These are phyloP conservation scores for Peniophora sp. DNA, from an alignment of 1,284 basidiomycete species.

Conservation along the genomic window DNA sequence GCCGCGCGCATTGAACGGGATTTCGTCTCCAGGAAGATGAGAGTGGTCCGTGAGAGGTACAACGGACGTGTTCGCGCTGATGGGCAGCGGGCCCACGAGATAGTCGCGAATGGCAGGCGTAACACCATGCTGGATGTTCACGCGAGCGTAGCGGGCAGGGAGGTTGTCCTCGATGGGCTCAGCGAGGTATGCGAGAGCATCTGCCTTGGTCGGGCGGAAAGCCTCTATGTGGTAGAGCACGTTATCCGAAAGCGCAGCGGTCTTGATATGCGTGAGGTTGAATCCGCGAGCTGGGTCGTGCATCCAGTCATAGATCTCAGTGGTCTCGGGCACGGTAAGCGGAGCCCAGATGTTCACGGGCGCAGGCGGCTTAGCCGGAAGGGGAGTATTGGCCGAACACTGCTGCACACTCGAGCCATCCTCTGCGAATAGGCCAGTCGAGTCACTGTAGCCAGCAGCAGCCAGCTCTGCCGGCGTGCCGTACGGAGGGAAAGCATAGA, in stretches of 20 bases:
- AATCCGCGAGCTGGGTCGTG: conserved; percentile 30
- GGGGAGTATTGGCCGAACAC: conserved; percentile 26
- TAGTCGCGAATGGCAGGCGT: conserved; percentile 37
- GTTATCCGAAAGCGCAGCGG: conserved; percentile 34
- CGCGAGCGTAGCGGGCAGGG: conserved; percentile 33
- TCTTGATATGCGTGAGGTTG: conserved; percentile 35
- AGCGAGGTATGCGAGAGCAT: conserved; percentile 40
- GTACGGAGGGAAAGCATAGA: conserved; percentile 11
- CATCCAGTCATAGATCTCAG: conserved; percentile 39
- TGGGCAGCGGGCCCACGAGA: conserved; percentile 49
- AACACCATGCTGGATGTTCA: conserved; percentile 46
- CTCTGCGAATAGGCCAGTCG: not conserved
- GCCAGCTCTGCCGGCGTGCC: conserved; percentile 4
- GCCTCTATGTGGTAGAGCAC: conserved; percentile 40
- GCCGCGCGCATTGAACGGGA: conserved; percentile 44
- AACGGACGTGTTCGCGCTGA: conserved; percentile 27
- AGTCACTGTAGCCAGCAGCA: not conserved
- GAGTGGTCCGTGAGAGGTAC: conserved; percentile 40
- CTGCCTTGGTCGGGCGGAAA: conserved; percentile 40
- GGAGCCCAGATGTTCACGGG: conserved; percentile 40
- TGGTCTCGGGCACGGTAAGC: conserved; percentile 35
- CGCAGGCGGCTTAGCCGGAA: conserved; percentile 29
- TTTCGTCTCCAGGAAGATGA: conserved; percentile 29
- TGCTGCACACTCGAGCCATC: conserved; percentile 14
- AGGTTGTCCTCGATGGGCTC: conserved; percentile 17